These are phyloP conservation scores for Lactarius evosmus DNA, from an alignment of 768 basidiomycete genomes.

Conservation along the genomic window DNA sequence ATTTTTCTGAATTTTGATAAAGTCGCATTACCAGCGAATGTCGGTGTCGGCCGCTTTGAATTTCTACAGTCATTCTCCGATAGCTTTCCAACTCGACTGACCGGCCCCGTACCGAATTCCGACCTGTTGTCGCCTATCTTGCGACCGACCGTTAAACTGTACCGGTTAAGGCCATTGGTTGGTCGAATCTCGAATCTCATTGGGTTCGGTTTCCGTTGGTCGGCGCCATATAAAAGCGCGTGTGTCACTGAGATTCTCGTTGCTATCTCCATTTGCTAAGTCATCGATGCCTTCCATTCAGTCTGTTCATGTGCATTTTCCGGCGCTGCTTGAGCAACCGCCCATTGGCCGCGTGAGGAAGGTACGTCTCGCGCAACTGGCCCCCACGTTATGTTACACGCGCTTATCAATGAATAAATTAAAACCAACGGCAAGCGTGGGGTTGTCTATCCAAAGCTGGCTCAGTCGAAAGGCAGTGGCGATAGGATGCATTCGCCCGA, in stretches of 20 bases:
- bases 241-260: slow-evolving; percentile 17
- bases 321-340: slow-evolving; percentile 34
- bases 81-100: slow-evolving; percentile 11
- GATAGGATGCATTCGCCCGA: slow-evolving; percentile 38
- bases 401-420: slow-evolving; percentile 18
- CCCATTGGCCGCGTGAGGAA: slow-evolving; percentile 36
- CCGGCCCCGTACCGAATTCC: neutral
- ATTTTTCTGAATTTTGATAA: neutral
- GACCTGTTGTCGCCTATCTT: slow-evolving; percentile 7
- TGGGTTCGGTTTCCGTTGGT: slow-evolving; percentile 14
- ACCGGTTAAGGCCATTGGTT: slow-evolving; percentile 16
- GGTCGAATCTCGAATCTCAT: slow-evolving; percentile 13
- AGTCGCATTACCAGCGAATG: slow-evolving; percentile 8
- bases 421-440: slow-evolving; percentile 27
- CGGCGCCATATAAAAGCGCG: slow-evolving; percentile 14
- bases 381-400: slow-evolving; percentile 13
- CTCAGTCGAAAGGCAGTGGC: slow-evolving; percentile 38
- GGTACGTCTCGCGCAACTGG: slow-evolving; percentile 28
- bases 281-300: slow-evolving; percentile 27
- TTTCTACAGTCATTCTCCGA: slow-evolving; percentile 7
- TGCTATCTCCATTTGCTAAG: slow-evolving; percentile 24
- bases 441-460: slow-evolving; percentile 41
- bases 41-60: slow-evolving; percentile 9
- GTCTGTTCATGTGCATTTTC: slow-evolving; percentile 35
- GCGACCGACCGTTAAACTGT: neutral